Conservation (phyloP, 805 yeast genomes). For the Kodamaea kaohsiungensis region DNA sequence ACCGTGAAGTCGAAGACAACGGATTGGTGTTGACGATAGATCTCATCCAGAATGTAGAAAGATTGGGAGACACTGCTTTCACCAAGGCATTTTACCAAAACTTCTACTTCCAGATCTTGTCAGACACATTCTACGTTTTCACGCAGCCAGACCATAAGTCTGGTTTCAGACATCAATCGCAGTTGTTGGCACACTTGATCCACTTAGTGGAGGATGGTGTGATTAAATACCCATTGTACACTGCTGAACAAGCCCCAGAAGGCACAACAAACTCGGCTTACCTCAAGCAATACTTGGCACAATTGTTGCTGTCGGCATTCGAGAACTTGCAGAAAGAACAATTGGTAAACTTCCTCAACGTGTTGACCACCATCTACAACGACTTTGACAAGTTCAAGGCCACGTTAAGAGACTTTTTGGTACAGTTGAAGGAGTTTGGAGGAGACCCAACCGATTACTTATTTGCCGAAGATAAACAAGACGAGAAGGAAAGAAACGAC, state of each 20-base stretch:
- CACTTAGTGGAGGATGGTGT: constrained; percentile 77
- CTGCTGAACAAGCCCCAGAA: constrained; percentile 75
- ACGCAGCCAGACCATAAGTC: constrained; percentile 98
- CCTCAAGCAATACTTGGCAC: constrained; percentile 77
- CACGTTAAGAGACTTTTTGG: constrained; percentile 89
- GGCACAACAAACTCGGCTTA: constrained; percentile 83
- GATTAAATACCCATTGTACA: constrained; percentile 76
- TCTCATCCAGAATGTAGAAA: constrained; percentile 80
- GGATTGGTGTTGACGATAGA: constrained; percentile 86
- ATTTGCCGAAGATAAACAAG: constrained; percentile 90
- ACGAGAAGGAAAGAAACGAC: constrained; percentile 67
- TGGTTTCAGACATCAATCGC: constrained; percentile 87
- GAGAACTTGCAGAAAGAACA: constrained; percentile 86
- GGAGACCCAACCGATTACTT: constrained; percentile 94
- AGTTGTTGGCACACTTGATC: constrained; percentile 78
- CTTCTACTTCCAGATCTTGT: constrained; percentile 83
- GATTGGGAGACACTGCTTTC: constrained; percentile 67
- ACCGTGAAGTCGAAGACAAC: constrained; percentile 92
- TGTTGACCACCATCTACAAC: constrained; percentile 69
- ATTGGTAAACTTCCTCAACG: constrained; percentile 76
- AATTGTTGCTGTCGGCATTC: constrained; percentile 84
- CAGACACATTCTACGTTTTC: constrained; percentile 89
- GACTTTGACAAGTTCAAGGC: constrained; percentile 78
- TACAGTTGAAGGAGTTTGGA: constrained; percentile 93
- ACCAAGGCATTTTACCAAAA: constrained; percentile 85